Evolutionary conservation across 441 rosid genomes (phyloP).

Genomic region (Aquilaria agallochum): DNA sequence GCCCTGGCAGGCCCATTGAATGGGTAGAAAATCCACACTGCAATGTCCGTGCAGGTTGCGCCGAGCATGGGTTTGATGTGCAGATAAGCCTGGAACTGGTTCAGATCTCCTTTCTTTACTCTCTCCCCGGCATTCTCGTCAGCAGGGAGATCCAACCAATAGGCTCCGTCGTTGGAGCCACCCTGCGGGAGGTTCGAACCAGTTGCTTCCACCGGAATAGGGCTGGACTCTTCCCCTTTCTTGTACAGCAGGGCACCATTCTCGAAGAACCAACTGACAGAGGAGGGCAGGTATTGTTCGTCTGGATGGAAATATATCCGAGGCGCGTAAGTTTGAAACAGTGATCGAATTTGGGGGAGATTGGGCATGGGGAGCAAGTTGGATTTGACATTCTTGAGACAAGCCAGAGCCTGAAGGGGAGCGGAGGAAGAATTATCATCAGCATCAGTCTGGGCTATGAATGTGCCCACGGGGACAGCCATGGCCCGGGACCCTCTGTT

Average conservation of each 20-base stretch:
- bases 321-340: conserved; percentile 59
- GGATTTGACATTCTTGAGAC: conserved; percentile 52
- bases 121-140: conserved; percentile 43
- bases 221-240: conserved; percentile 59
- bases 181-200: conserved; percentile 88
- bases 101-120: conserved; percentile 62
- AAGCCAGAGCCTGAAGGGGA: conserved; percentile 23
- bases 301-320: conserved; percentile 71
- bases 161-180: conserved; percentile 57
- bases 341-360: conserved; percentile 34
- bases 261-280: conserved; percentile 64
- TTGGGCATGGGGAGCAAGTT: conserved; percentile 59
- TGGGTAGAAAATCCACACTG: conserved; percentile 74
- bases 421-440: background rate
- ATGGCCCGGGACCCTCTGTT: conserved; percentile 39
- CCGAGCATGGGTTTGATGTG: conserved; percentile 81
- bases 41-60: conserved; percentile 72
- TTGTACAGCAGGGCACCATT: conserved; percentile 68
- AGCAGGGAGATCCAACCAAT: conserved; percentile 78
- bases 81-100: conserved; percentile 41
- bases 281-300: conserved; percentile 63
- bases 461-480: conserved; percentile 61
- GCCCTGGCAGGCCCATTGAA: conserved; percentile 83
- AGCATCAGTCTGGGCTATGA: conserved; percentile 30
- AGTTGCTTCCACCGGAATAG: conserved; percentile 34